A percentile compares a stretch with the other conserved stretches of the same genome.
Evolutionary conservation across 371 early-diverging fungal genomes (phyloP).

Genomic region (Mortierella polycephala): DNA sequence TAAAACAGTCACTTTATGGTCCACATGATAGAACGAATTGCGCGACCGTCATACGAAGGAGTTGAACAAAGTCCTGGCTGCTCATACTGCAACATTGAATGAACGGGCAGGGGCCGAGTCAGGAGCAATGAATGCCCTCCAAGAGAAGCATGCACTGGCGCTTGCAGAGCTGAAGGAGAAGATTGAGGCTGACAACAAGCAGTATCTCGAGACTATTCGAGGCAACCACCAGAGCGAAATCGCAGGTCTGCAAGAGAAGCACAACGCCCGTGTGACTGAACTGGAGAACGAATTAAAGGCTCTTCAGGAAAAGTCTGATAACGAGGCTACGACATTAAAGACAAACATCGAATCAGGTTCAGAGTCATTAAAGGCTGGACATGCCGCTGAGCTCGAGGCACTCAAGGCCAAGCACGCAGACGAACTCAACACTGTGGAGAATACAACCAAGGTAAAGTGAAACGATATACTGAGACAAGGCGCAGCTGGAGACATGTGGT

Average conservation of each 20-base stretch:
- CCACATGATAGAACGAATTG: conserved; percentile 20
- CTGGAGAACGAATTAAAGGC: conserved; percentile 38
- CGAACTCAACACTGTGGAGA: conserved; percentile 33
- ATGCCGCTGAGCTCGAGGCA: conserved; percentile 30
- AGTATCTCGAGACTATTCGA: conserved; percentile 21
- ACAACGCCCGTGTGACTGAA: conserved; percentile 14
- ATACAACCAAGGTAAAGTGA: conserved; percentile 31
- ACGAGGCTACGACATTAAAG: conserved; percentile 19
- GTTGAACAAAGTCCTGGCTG: conserved; percentile 28
- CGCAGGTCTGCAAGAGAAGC: conserved; percentile 23
- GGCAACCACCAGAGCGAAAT: conserved; percentile 26
- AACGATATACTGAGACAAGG: no score
- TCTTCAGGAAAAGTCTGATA: conserved; percentile 33
- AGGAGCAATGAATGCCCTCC: conserved; percentile 33
- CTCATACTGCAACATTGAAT: conserved; percentile 47
- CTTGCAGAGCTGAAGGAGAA: conserved; percentile 35
- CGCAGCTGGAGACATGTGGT: no score
- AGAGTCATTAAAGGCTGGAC: conserved; percentile 33
- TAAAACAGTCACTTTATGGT: neutral
- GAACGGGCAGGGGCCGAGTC: conserved; percentile 52
- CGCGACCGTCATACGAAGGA: conserved; percentile 49
- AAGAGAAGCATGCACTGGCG: conserved; percentile 27
- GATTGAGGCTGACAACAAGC: conserved; percentile 42
- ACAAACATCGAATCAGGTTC: conserved; percentile 2
- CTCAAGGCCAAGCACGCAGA: conserved; percentile 36